Evolutionary conservation across 148 eudicot genomes (phyloP).

Genomic region (Hydrangea macrophylla): DNA sequence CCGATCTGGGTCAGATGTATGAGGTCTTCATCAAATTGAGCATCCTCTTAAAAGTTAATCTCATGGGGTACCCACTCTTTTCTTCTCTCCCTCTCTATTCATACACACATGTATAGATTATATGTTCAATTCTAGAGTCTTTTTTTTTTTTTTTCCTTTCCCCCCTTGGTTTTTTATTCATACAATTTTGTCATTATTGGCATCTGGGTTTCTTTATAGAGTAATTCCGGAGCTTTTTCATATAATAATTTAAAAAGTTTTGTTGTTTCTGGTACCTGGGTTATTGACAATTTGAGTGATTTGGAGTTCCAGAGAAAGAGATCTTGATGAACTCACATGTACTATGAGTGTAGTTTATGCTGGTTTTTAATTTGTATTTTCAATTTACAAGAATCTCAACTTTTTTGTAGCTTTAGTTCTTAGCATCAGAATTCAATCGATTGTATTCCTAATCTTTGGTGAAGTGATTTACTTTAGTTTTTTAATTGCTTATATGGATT

Average conservation of each 20-base stretch:
- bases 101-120: not conserved
- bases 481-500: not conserved
- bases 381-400: not conserved
- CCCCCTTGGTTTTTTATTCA: not conserved
- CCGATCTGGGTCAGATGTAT: conserved; percentile 80
- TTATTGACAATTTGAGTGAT: not conserved
- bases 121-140: not conserved
- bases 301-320: not conserved
- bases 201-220: not conserved
- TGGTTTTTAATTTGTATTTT: not conserved
- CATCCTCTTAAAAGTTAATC: conserved; percentile 63
- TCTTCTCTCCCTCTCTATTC: not conserved
- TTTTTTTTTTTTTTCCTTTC: too few relatives aligned
- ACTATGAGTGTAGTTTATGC: not conserved
- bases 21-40: conserved; percentile 68
- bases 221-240: not conserved
- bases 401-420: not conserved
- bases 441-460: not conserved
- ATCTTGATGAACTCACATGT: not conserved
- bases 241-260: not conserved
- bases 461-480: not conserved
- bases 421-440: not conserved
- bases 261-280: conserved; percentile 1
- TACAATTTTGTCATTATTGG: not conserved
- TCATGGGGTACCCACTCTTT: conserved; percentile 45